Base-by-base conservation (phyloP, 2,329 filamentous ascomycete species). In the Tetracladium maxilliforme region DNA sequence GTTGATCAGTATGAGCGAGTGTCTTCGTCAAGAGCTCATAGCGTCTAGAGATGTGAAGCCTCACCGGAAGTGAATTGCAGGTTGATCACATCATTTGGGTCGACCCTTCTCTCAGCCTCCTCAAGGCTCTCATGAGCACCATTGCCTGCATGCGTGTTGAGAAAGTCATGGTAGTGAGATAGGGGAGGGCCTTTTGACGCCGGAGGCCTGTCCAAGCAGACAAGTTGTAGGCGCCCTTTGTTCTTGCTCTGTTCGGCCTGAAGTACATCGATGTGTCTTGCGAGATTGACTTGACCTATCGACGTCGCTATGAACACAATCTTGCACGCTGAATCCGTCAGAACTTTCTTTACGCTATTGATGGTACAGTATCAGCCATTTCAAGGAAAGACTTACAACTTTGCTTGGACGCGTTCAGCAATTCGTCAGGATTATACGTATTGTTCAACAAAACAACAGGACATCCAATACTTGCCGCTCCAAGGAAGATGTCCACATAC, bases 361-460 rank as follows among this genome's bases (percentile, higher is more conserved):
- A 11, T 22, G 6, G n/a, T 22, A 7, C 7, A 11, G 14, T 6
- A 3, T 38, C 28, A 3, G 41, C 39, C 25, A 28, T 39, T 32
- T n/a, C n/a, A n/a, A n/a, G n/a, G n/a, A n/a, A n/a, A n/a, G n/a
- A n/a, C n/a, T n/a, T n/a, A n/a, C n/a, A n/a, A n/a, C n/a, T n/a
- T n/a, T n/a, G n/a, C n/a, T n/a, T n/a, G n/a, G n/a, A n/a, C n/a
- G n/a, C n/a, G n/a, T n/a, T n/a, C n/a, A n/a, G n/a, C n/a, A n/a
- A n/a, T n/a, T n/a, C n/a, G n/a, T n/a, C 26, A 0, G 42, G 34
- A 1, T 35, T 40, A 21, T 49, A 49, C 1, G 42, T 45, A 19
- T 40, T 49, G 27, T 48, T 49, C 23, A 49, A 24, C 4, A 47
- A 41, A 2, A 45, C 38, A 10, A 45, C 38, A 4, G 41, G 39